A percentile compares a stretch with the other conserved stretches of the same genome.
These are phyloP conservation scores for Sechiopsis laciniata DNA, from an alignment of 306 rosid species.

Conservation along the genomic window DNA sequence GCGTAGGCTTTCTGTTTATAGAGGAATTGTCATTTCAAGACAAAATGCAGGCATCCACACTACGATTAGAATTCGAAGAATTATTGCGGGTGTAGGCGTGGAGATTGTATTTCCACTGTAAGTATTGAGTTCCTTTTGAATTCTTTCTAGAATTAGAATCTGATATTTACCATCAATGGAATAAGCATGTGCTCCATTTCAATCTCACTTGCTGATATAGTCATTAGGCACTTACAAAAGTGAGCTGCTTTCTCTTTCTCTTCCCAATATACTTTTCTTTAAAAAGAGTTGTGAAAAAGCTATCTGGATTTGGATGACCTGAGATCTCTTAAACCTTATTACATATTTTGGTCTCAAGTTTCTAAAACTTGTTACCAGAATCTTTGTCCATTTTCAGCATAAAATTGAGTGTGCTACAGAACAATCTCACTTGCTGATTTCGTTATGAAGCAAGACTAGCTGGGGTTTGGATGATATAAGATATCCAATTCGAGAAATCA, in stretches of 20 bases:
- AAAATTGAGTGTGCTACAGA: neutral
- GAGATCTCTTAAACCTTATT: neutral
- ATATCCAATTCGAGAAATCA: no score
- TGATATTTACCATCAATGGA: neutral
- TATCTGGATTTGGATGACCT: conserved; percentile 7
- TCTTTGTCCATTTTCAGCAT: neutral
- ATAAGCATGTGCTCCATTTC: neutral
- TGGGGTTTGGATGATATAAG: neutral
- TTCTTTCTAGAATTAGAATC: neutral
- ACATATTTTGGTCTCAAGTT: neutral
- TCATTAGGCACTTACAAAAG: neutral
- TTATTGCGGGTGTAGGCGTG: conserved; percentile 88
- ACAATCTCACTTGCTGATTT: neutral
- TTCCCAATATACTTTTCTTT: neutral
- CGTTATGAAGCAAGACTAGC: neutral
- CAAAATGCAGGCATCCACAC: conserved; percentile 98
- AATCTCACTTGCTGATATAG: neutral
- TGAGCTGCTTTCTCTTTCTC: neutral
- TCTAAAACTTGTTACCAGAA: neutral
- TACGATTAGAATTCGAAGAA: conserved; percentile 78
- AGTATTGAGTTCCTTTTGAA: conserved; percentile 30
- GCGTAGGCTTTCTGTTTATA: conserved; percentile 80
- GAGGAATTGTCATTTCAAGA: conserved; percentile 82
- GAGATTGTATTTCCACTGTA: conserved; percentile 93
- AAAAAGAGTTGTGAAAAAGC: neutral